Conservation (phyloP, 257 asterid genomes). For the Solanum verrucosum region DNA sequence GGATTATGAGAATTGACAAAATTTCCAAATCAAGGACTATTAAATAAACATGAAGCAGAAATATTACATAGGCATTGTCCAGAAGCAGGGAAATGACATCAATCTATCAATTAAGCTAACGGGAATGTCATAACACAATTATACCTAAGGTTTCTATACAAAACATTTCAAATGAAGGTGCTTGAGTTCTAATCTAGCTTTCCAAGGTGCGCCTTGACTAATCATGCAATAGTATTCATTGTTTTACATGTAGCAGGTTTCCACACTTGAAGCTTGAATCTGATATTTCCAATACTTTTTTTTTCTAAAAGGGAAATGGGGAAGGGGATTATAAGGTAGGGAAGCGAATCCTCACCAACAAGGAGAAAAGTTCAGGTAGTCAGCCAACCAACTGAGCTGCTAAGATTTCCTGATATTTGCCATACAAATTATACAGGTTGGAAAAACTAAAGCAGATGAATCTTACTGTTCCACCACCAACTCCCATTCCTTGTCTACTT, state of each 20-base stretch:
- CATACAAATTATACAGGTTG: neutral
- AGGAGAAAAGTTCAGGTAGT: neutral
- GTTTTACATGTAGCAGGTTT: neutral
- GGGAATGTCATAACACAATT: neutral
- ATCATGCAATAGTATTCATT: neutral
- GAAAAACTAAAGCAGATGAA: neutral
- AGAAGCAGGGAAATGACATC: neutral
- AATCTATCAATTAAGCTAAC: neutral
- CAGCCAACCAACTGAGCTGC: neutral
- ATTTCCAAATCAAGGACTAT: neutral
- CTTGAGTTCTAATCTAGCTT: neutral
- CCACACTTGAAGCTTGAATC: neutral
- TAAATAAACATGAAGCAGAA: neutral
- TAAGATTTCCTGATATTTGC: neutral
- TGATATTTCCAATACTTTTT: neutral
- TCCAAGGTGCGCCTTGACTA: neutral
- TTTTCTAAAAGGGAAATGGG: neutral
- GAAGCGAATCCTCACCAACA: neutral
- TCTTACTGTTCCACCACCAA: slow-evolving; percentile 92
- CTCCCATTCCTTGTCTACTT: slow-evolving; percentile 89
- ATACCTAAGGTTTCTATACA: neutral
- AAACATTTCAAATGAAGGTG: neutral
- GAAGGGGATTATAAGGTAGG: neutral
- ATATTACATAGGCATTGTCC: neutral
- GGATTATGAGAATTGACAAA: neutral